These are phyloP conservation scores for Vigna hirtella DNA, from an alignment of 306 rosid genomes.

Conservation along the genomic window DNA sequence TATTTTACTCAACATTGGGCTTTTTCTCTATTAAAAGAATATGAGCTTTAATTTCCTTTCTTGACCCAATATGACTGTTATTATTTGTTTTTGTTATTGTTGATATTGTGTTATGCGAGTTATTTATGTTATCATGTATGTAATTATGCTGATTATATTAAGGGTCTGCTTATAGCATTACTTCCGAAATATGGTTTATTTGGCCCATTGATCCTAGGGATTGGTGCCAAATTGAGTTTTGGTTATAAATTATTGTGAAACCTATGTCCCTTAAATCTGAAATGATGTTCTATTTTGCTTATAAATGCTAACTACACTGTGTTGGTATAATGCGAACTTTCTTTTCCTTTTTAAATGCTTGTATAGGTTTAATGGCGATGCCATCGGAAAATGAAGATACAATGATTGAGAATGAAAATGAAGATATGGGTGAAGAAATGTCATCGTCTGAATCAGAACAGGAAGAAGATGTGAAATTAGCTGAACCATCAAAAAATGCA, in stretches of 20 bases:
- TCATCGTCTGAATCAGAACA: slow-evolving; percentile 65
- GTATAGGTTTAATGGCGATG: slow-evolving; percentile 61
- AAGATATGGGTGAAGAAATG: slow-evolving; percentile 46
- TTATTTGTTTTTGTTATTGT: neutral
- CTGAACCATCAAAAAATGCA: slow-evolving; percentile 74
- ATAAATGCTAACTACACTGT: neutral
- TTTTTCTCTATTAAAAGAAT: neutral
- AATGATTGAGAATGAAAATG: slow-evolving; percentile 36
- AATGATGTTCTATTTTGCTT: slow-evolving; percentile 1
- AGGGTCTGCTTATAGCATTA: slow-evolving; percentile 3
- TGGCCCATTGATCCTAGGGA: neutral
- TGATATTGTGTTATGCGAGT: neutral
- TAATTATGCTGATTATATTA: no score
- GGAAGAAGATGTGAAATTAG: slow-evolving; percentile 67
- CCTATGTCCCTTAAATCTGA: neutral
- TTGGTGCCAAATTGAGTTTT: no score
- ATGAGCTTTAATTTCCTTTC: neutral
- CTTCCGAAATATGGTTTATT: slow-evolving; percentile 11
- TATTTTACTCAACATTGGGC: neutral
- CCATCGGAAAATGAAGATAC: slow-evolving; percentile 40
- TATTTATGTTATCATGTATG: neutral
- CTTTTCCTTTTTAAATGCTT: neutral
- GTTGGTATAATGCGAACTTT: neutral
- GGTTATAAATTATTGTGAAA: no score
- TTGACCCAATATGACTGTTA: no score